These are phyloP conservation scores for Camelina laxa DNA, from an alignment of 345 rosid genomes.

Conservation along the genomic window DNA sequence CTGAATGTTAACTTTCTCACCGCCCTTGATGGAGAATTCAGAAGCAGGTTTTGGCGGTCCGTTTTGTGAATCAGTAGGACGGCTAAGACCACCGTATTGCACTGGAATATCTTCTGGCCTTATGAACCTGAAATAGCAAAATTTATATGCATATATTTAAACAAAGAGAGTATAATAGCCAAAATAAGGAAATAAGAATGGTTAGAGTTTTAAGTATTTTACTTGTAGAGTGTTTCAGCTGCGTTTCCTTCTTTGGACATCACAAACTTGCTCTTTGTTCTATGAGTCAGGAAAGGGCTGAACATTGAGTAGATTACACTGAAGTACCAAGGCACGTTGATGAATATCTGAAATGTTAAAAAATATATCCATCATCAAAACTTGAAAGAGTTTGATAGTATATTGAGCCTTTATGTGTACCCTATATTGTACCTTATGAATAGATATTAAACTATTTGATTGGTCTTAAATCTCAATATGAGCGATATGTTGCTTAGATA, in stretches of 20 bases:
- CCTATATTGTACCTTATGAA: neutral
- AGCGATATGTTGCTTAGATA: slow-evolving; percentile 1
- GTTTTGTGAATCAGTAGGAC: slow-evolving; percentile 64
- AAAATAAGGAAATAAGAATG: neutral
- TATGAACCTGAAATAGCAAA: slow-evolving; percentile 60
- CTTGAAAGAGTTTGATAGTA: neutral
- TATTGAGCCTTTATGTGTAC: neutral
- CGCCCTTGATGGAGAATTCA: slow-evolving; percentile 89
- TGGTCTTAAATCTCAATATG: neutral
- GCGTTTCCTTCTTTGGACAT: slow-evolving; percentile 87
- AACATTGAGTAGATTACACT: slow-evolving; percentile 82
- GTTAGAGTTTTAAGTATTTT: neutral
- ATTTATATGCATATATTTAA: neutral
- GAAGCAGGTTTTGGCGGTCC: slow-evolving; percentile 84
- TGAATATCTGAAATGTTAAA: slow-evolving; percentile 62
- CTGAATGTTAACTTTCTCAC: slow-evolving; percentile 96
- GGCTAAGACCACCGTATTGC: slow-evolving; percentile 89
- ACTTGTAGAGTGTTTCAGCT: slow-evolving; percentile 98
- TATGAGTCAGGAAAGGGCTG: slow-evolving; percentile 89
- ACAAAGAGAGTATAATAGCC: neutral
- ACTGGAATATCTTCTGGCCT: slow-evolving; percentile 91
- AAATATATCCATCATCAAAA: neutral
- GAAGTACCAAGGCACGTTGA: slow-evolving; percentile 99
- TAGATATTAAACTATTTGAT: neutral
- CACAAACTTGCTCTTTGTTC: slow-evolving; percentile 97